Evolutionary conservation across 371 early-diverging fungal genomes (phyloP).

Genomic region (Lichtheimia ornata): DNA sequence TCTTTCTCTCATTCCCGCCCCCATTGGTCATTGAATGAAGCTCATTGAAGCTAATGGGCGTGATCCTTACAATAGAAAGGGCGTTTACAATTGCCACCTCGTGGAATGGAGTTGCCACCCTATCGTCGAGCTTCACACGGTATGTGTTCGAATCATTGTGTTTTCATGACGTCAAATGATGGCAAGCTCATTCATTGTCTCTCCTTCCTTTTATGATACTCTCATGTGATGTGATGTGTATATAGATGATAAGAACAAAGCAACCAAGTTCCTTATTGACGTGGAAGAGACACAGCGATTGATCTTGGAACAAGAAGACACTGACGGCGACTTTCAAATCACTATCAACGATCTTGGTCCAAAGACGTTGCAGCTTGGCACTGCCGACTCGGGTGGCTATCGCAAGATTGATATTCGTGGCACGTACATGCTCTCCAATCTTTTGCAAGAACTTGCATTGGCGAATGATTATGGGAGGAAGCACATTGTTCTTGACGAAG

Average conservation of each 20-base stretch:
- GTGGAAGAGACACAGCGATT: conserved; percentile 73
- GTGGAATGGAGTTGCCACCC: conserved; percentile 1
- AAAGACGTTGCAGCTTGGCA: conserved; percentile 79
- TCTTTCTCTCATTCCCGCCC: not conserved
- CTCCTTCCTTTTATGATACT: not conserved
- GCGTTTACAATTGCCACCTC: not conserved
- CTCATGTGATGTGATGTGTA: no score
- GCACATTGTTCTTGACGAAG: conserved; percentile 79
- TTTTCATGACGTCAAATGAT: conserved; percentile 18
- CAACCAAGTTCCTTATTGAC: conserved; percentile 76
- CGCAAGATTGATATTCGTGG: conserved; percentile 85
- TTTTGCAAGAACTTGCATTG: conserved; percentile 88
- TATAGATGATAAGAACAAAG: conserved; percentile 65
- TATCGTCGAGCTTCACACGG: conserved; percentile 44
- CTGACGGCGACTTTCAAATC: conserved; percentile 88
- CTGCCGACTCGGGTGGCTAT: conserved; percentile 82
- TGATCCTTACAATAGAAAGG: not conserved
- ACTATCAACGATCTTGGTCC: conserved; percentile 89
- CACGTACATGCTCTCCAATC: conserved; percentile 89
- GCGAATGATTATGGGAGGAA: conserved; percentile 81
- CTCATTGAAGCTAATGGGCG: not conserved
- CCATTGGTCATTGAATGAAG: not conserved
- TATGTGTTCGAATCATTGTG: conserved; percentile 14
- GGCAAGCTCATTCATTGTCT: not conserved
- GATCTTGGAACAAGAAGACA: conserved; percentile 88